These are phyloP conservation scores for Candolleomyces eurysporus DNA, from an alignment of 768 basidiomycete genomes.

Conservation along the genomic window DNA sequence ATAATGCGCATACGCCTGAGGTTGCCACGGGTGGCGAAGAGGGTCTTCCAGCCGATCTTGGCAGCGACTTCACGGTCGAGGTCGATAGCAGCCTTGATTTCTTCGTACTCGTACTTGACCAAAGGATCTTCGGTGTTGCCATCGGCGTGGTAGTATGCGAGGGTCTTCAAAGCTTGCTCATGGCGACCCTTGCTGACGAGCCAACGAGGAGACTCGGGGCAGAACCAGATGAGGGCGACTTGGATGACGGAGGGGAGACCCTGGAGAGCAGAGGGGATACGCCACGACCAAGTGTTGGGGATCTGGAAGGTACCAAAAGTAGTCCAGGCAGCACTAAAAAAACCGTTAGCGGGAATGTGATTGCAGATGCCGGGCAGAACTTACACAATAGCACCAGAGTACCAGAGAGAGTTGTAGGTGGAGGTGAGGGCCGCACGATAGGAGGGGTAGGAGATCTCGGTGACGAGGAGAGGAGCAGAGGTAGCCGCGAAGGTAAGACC, in stretches of 20 bases:
- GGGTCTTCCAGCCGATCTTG: not conserved
- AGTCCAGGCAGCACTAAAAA: constrained; percentile 70
- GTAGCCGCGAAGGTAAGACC: constrained; percentile 72
- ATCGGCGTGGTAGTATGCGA: constrained; percentile 85
- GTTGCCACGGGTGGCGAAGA: not conserved
- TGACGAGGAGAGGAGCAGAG: constrained; percentile 80
- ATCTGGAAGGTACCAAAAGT: constrained; percentile 81
- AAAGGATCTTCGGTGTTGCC: constrained; percentile 68
- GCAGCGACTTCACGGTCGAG: not conserved
- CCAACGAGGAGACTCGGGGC: constrained; percentile 85
- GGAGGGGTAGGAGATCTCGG: constrained; percentile 79
- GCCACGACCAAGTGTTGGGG: constrained; percentile 72
- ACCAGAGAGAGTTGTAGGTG: constrained; percentile 84
- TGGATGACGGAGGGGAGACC: constrained; percentile 68
- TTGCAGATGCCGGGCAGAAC: constrained; percentile 17
- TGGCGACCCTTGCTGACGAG: constrained; percentile 74
- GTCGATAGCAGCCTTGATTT: constrained; percentile 79
- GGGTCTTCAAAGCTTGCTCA: constrained; percentile 59
- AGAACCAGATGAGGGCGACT: constrained; percentile 61
- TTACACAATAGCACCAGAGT: constrained; percentile 75
- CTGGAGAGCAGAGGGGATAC: constrained; percentile 76
- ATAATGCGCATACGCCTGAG: constrained; percentile 16
- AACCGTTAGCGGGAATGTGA: not conserved
- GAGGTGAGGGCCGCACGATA: constrained; percentile 81
- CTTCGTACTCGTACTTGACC: constrained; percentile 71